Evolutionary conservation across 2,329 filamentous ascomycete species (phyloP).

Genomic region (Rhexocercosporidium sp.): DNA sequence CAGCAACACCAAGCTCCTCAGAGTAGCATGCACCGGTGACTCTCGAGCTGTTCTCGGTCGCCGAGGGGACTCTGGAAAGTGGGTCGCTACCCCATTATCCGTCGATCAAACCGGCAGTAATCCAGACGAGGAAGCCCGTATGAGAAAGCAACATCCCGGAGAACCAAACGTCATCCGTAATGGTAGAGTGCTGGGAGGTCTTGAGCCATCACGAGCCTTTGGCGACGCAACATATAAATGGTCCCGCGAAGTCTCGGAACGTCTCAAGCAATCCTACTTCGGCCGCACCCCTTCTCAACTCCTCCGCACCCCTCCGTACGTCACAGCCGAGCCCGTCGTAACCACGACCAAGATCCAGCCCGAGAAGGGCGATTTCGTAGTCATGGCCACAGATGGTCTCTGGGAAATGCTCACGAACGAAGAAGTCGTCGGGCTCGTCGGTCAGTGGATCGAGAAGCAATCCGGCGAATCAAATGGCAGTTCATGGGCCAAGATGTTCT

Average conservation of each 20-base stretch:
- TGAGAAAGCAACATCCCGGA: conserved; percentile 85
- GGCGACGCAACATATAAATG: conserved; percentile 98
- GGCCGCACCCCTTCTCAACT: conserved; percentile 77
- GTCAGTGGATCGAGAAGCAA: conserved; percentile 93
- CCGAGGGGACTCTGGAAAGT: conserved; percentile 79
- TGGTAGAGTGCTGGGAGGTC: conserved; percentile 86
- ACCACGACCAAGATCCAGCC: conserved; percentile 93
- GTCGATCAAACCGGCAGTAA: conserved; percentile 94
- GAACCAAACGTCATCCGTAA: conserved; percentile 88
- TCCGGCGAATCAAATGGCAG: conserved; percentile 42
- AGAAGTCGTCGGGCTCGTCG: conserved; percentile 94
- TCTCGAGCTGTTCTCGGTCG: conserved; percentile 93
- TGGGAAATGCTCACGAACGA: conserved; percentile 99
- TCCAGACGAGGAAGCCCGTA: conserved; percentile 78
- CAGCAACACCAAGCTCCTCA: conserved; percentile 80
- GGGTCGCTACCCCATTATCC: conserved; percentile 88
- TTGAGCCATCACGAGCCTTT: conserved; percentile 93
- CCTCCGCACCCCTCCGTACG: conserved; percentile 91
- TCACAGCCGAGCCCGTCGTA: conserved; percentile 93
- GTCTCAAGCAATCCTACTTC: conserved; percentile 86
- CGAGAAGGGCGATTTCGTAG: conserved; percentile 89
- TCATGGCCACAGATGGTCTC: conserved; percentile 93
- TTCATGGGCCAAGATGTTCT: conserved; percentile 72
- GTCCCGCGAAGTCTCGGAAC: conserved; percentile 82
- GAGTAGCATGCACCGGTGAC: conserved; percentile 95